Evolutionary conservation across 306 rosid genomes (phyloP), one percentile per base, ranked within the genome.

Genomic region (Quercus alba): DNA sequence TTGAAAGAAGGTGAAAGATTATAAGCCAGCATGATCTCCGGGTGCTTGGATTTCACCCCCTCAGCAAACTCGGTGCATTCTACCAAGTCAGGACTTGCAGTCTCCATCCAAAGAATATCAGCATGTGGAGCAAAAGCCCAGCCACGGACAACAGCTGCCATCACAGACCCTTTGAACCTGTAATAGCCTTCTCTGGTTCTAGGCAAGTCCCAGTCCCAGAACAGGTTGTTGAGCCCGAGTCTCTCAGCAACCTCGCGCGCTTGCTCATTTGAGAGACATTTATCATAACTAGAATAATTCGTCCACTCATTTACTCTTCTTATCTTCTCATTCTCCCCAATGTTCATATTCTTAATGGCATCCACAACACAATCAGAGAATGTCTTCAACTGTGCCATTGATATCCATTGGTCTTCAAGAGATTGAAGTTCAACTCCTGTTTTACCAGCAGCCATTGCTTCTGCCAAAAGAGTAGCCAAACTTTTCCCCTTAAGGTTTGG

Each of bases 141-240:
- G 0, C 98, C 99, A 1, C 99, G 91, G 26, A 95, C 94, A 52
- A 93, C 54, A 2, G 98, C 90, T 0, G 98, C 98, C 54, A 72
- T 55, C 19, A 95, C 98, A 2, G 90, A 93, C 3, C 98, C 97
- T 87, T 88, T 62, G 77, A 93, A 95, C 72, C 97, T 82, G 74
- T 95, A 95, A 35, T 89, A 95, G 19, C 98, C 98, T 93, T 95
- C 99, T 88, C 99, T 91, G 18, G 98, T 95, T 82, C 99, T 84
- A 6, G 97, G 87, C 81, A 93, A 88, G 56, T 95, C 98, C 99
- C 99, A 95, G 52, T 91, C 96, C 98, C 99, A 95, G 78, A 91
- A 93, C 2, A 93, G 84, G 74, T 88, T 84, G 17, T 84, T 85
- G 1, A 93, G 78, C 15, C 98, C 97, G 57, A 95, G 41, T 21